A percentile compares a stretch with the other conserved stretches of the same genome.
phyloP scores from a whole-genome alignment of 164 flowering plant species.

The Protea cynaroides region DNA sequence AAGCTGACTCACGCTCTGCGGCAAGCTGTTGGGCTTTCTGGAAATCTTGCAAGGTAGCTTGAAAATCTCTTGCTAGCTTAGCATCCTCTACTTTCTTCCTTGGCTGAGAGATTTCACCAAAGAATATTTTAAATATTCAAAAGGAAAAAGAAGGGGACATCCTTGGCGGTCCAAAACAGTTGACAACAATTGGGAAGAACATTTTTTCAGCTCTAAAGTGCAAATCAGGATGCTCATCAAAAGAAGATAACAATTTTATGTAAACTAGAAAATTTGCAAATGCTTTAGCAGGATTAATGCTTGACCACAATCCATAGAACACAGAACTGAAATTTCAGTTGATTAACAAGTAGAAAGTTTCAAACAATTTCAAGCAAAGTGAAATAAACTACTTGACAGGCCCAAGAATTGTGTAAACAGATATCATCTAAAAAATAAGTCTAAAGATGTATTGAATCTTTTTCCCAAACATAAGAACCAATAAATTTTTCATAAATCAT shows the following conservation, averaged over 20 bases:
- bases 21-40: slow-evolving; percentile 75
- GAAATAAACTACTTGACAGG: not conserved
- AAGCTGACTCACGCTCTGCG: slow-evolving; percentile 62
- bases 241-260: too few relatives aligned
- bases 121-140: not conserved
- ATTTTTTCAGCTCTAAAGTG: too few relatives aligned
- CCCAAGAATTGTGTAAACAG: not conserved
- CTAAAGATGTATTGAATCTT: not conserved
- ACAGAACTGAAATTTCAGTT: not conserved
- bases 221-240: too few relatives aligned
- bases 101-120: slow-evolving; percentile 27
- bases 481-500: not conserved
- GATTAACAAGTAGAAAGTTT: not conserved
- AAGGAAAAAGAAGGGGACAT: not conserved
- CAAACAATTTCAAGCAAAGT: not conserved
- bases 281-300: not conserved
- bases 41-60: slow-evolving; percentile 55
- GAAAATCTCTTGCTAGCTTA: slow-evolving; percentile 81
- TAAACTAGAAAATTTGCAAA: too few relatives aligned
- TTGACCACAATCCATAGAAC: not conserved
- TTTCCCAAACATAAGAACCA: not conserved
- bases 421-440: not conserved
- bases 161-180: not conserved
- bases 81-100: slow-evolving; percentile 63
- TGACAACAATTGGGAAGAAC: too few relatives aligned